phyloP scores from a whole-genome alignment of 306 rosid genomes.

The Trifolium fragiferum region DNA sequence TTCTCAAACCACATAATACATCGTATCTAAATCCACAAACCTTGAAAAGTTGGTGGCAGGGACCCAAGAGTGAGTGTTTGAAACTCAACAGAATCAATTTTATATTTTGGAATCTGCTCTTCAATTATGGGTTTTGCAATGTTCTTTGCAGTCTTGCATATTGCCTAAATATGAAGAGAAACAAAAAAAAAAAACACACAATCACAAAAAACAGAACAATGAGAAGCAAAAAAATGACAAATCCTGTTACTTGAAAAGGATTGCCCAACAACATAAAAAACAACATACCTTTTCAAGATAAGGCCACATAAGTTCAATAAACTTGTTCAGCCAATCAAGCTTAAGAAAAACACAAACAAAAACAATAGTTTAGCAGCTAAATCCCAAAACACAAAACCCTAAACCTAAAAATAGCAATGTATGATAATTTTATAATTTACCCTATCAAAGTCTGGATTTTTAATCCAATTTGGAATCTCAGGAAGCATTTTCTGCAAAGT shows the following conservation, averaged over 20 bases:
- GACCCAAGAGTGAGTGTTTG: constrained; percentile 76
- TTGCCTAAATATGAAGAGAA: constrained; percentile 57
- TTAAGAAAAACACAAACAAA: constrained; percentile 37
- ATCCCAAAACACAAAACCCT: constrained; percentile 9
- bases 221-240: background rate
- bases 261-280: constrained; percentile 11
- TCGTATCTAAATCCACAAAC: constrained; percentile 47
- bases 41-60: constrained; percentile 96
- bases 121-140: constrained; percentile 86
- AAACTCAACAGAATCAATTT: constrained; percentile 84
- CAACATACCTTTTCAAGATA: constrained; percentile 79
- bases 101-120: constrained; percentile 84
- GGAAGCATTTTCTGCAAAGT: constrained; percentile 77
- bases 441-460: constrained; percentile 88
- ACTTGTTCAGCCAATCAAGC: constrained; percentile 92
- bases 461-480: constrained; percentile 91
- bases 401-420: background rate
- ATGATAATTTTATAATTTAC: constrained; percentile 42
- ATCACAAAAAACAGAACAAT: constrained; percentile 6
- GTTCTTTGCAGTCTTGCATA: constrained; percentile 74
- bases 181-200: background rate
- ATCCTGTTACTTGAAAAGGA: background rate
- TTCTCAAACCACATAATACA: constrained; percentile 9
- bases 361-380: constrained; percentile 6
- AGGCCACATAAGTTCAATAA: constrained; percentile 84